Evolutionary conservation across 1,139 yeast genomes (phyloP).

Genomic region (Zygoascus hellenicus): DNA sequence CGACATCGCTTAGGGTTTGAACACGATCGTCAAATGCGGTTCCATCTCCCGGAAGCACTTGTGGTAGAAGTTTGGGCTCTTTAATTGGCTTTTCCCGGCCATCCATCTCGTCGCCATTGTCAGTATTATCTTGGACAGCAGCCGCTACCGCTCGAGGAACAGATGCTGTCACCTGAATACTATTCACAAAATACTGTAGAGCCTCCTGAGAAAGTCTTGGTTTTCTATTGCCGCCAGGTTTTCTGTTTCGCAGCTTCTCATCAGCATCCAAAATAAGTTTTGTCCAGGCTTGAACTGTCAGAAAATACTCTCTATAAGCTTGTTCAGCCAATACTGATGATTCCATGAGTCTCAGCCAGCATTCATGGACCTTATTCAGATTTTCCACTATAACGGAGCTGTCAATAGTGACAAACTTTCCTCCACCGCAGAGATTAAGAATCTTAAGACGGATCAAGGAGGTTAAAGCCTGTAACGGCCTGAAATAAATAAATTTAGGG

Average conservation of each 20-base stretch:
- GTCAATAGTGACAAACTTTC: background rate
- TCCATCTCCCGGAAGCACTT: no score
- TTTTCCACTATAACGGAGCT: background rate
- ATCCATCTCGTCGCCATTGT: no score
- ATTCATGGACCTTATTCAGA: background rate
- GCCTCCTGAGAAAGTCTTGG: background rate
- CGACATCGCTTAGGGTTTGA: no score
- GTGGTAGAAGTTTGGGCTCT: no score
- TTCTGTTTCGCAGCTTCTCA: background rate
- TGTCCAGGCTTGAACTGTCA: conserved; percentile 2
- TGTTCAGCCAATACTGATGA: conserved; percentile 2
- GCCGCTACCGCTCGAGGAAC: background rate
- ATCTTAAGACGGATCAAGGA: conserved; percentile 21
- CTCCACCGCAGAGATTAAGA: conserved; percentile 1
- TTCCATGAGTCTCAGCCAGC: background rate
- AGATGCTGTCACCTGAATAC: background rate
- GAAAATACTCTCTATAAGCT: background rate
- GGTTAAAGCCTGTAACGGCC: conserved; percentile 52
- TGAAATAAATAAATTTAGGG: conserved; percentile 51
- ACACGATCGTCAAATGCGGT: no score
- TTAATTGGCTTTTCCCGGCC: no score
- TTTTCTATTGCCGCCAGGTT: background rate
- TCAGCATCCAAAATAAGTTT: background rate
- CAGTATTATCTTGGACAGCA: background rate
- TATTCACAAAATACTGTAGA: background rate